Base-by-base conservation (phyloP, 176 grass and related monocot species). In the Ananas comosus region DNA sequence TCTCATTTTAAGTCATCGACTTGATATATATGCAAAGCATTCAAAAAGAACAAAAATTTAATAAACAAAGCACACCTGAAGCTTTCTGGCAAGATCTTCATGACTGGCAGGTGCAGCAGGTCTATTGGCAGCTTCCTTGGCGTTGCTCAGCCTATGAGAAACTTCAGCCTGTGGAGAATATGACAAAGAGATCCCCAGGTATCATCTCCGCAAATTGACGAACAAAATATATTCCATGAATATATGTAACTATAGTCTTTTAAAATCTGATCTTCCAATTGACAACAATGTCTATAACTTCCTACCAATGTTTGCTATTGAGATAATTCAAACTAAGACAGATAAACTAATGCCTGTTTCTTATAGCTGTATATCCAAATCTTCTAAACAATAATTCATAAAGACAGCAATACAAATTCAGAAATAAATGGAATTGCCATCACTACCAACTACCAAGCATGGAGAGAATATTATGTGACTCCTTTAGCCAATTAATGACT, bases 31-130 rank as follows among this genome's bases (percentile, higher is more conserved):
- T 29, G 16, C 10, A 19, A 49, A 51, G 5, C 67, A 64, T 74
- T 51, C 6, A 81, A 70, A 25, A 5, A 0, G 54, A 14, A 74
- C 13, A 18, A 74, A 74, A 75, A 29, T 9, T 33, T 68, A 22
- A 53, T 11, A 27, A 33, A 63, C 75, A 74, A 75, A 48, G 10
- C 17, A 51, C 33, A 99, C 90, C 87, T 99, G 80, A 82, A 99
- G 89, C 21, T 91, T 93, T 79, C 77, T 90, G 19, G 94, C 89
- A 70, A 99, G 94, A 91, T 92, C 86, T 61, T 99, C 89, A 48
- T 99, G 94, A 66, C 87, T 99, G 16, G 90, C 87, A 67, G 83
- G 64, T 69, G 16, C 84, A 70, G 84, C 67, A 67, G 87, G 82
- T 68, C 75, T 84, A 82, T 82, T 99, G 27, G 84, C 80, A 13